These are phyloP conservation scores for Hypoxylon intermedium DNA, from an alignment of 495 filamentous ascomycete genomes.

Conservation along the genomic window DNA sequence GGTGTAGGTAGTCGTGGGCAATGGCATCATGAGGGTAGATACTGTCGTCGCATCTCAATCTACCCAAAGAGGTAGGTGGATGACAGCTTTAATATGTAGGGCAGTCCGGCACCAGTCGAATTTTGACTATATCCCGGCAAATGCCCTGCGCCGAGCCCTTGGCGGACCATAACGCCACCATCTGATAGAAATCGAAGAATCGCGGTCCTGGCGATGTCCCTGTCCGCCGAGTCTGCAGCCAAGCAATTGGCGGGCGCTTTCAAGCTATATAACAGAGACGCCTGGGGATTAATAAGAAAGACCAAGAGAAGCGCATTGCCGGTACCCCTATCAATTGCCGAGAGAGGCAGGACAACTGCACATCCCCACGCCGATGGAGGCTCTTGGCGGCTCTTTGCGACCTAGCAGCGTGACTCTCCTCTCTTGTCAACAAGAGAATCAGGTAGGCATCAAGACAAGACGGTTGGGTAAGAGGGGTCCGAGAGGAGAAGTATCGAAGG, in stretches of 20 bases:
- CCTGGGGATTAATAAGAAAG: slow-evolving; percentile 26
- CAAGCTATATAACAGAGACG: slow-evolving; percentile 19
- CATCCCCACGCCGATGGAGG: slow-evolving; percentile 33
- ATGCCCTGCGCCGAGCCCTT: slow-evolving; percentile 35
- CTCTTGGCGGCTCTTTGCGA: slow-evolving; percentile 31
- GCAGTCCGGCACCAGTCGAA: slow-evolving; percentile 26
- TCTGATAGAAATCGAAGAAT: slow-evolving; percentile 24
- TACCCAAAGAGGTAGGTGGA: slow-evolving; percentile 38
- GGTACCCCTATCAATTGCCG: slow-evolving; percentile 36
- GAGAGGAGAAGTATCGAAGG: slow-evolving; percentile 12
- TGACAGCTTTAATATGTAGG: slow-evolving; percentile 30
- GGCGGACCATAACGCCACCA: slow-evolving; percentile 22
- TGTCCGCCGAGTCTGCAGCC: slow-evolving; percentile 21
- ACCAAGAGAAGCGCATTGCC: slow-evolving; percentile 9
- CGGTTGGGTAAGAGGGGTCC: slow-evolving; percentile 3
- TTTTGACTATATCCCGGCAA: slow-evolving; percentile 32
- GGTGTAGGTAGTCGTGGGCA: slow-evolving; percentile 13
- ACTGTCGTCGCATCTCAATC: slow-evolving; percentile 40
- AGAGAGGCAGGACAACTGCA: slow-evolving; percentile 31
- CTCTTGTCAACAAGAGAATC: neutral
- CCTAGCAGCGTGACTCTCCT: slow-evolving; percentile 23
- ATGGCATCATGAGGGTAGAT: slow-evolving; percentile 41
- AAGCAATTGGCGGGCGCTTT: slow-evolving; percentile 11
- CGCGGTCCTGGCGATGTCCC: slow-evolving; percentile 13
- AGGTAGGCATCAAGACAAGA: slow-evolving; percentile 9